Percentiles rank a stretch among this genome's conserved stretches.
Evolutionary conservation across 163 green algal species (phyloP).

Genomic region (Scenedesmus sp.): DNA sequence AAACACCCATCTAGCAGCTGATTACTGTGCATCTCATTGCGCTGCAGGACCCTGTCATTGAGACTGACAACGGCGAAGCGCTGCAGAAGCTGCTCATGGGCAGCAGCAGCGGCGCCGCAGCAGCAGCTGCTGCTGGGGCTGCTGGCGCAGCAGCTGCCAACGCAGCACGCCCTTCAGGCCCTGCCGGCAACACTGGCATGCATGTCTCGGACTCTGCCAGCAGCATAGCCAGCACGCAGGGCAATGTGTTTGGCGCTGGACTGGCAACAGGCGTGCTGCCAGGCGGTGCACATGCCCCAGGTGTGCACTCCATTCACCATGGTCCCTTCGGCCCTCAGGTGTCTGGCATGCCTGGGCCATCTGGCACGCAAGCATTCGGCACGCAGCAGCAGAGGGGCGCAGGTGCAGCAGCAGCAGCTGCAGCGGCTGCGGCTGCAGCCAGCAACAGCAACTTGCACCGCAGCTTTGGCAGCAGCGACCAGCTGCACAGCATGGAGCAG

Average conservation of each 20-base stretch:
- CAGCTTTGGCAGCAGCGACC: conserved; percentile 40
- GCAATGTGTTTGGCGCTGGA: conserved; percentile 31
- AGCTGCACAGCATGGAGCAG: conserved; percentile 45
- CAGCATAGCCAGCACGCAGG: conserved; percentile 55
- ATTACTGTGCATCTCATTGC: neutral
- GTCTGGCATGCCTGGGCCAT: neutral
- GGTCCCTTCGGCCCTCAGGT: neutral
- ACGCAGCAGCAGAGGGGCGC: conserved; percentile 44
- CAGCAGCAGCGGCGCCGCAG: neutral
- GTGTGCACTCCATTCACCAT: conserved; percentile 19
- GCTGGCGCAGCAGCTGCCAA: conserved; percentile 33
- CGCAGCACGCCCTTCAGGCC: neutral
- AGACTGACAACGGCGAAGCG: neutral
- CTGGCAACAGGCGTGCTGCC: neutral
- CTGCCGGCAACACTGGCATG: conserved; percentile 44
- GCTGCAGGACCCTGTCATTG: conserved; percentile 29
- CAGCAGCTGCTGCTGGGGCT: conserved; percentile 26
- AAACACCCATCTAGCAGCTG: neutral
- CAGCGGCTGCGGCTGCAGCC: conserved; percentile 22
- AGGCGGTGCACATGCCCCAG: conserved; percentile 7
- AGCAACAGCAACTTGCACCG: neutral
- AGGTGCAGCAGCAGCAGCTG: conserved; percentile 34
- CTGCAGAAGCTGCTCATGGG: conserved; percentile 47
- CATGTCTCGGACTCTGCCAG: conserved; percentile 63
- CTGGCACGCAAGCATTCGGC: conserved; percentile 6